Conservation (phyloP, 306 rosid genomes). For the Prunus mongolica region DNA sequence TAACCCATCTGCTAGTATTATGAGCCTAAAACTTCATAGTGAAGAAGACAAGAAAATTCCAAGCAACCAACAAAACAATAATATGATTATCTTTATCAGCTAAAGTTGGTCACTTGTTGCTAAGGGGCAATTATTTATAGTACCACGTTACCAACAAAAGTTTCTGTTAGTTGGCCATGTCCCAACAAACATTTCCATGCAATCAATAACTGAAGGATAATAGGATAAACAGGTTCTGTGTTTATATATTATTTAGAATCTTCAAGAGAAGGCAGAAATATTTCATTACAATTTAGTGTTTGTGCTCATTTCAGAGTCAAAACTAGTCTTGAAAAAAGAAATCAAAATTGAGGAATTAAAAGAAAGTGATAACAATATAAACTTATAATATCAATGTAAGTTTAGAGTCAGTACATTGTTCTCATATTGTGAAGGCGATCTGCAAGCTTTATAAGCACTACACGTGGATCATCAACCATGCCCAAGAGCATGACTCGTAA, state of each 20-base stretch:
- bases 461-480: slow-evolving; percentile 99
- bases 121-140: neutral
- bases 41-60: neutral
- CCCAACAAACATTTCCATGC: neutral
- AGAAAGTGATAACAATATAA: neutral
- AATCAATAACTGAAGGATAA: neutral
- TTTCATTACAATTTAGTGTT: neutral
- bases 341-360: neutral
- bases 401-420: slow-evolving; percentile 68
- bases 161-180: neutral
- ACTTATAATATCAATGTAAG: slow-evolving; percentile 9
- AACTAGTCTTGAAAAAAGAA: neutral
- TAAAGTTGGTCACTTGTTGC: neutral
- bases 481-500: slow-evolving; percentile 95
- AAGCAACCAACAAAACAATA: neutral
- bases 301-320: neutral
- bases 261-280: neutral
- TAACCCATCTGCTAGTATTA: slow-evolving; percentile 13
- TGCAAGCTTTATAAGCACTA: slow-evolving; percentile 97
- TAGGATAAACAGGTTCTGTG: neutral
- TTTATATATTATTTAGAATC: neutral
- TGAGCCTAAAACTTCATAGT: slow-evolving; percentile 8
- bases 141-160: neutral
- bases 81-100: neutral
- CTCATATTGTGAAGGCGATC: slow-evolving; percentile 99